These are phyloP conservation scores for Xenoacremonium recifei DNA, from an alignment of 2,329 filamentous ascomycete species.

Conservation along the genomic window DNA sequence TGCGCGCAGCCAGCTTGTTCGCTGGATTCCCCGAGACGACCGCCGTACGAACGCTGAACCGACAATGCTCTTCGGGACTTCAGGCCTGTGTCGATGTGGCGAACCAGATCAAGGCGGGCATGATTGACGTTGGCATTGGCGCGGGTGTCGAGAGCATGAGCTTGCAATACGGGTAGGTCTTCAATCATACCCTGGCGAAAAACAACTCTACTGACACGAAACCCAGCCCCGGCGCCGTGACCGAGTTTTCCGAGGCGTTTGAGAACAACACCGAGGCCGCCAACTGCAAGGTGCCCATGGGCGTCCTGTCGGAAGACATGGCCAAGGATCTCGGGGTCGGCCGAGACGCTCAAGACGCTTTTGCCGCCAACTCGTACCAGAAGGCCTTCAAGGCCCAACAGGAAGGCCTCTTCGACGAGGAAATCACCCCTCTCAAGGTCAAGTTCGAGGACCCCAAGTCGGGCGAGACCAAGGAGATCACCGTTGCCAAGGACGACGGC, in stretches of 20 bases:
- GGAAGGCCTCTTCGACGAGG: conserved; percentile 85
- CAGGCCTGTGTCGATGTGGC: conserved; percentile 93
- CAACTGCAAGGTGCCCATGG: conserved; percentile 99
- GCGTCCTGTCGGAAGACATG: conserved; percentile 90
- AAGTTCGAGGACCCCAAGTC: conserved; percentile 90
- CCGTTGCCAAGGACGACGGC: conserved; percentile 83
- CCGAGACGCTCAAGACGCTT: conserved; percentile 80
- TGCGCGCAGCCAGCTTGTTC: conserved; percentile 85
- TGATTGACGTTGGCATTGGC: conserved; percentile 94
- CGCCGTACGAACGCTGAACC: conserved; percentile 85
- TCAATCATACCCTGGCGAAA: background rate
- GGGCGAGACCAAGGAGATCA: conserved; percentile 79
- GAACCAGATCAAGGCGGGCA: conserved; percentile 84
- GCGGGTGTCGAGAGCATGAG: conserved; percentile 98
- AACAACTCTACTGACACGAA: conserved; percentile 11
- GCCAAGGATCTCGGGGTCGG: conserved; percentile 76
- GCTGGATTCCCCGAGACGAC: conserved; percentile 86
- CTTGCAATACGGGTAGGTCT: conserved; percentile 76
- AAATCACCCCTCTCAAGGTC: conserved; percentile 84
- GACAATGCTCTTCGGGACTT: conserved; percentile 90
- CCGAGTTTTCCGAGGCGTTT: conserved; percentile 88
- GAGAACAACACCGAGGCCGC: conserved; percentile 77
- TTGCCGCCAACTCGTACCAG: conserved; percentile 88
- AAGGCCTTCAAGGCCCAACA: conserved; percentile 86
- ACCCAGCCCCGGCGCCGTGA: conserved; percentile 72